These are phyloP conservation scores for Chlamydomonas urium DNA, from an alignment of 139 green algal species.

Conservation along the genomic window DNA sequence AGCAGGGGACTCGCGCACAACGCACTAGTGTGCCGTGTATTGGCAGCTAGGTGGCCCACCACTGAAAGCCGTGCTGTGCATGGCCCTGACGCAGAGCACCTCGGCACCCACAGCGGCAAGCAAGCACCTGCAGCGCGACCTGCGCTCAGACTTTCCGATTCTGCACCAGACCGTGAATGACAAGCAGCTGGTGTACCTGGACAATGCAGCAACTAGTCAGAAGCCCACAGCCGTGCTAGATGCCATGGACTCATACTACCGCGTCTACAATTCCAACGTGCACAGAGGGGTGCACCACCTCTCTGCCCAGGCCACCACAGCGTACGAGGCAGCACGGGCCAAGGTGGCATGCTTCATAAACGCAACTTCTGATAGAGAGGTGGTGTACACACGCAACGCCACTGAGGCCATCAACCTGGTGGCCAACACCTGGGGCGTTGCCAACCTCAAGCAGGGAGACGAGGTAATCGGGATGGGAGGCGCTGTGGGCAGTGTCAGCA, in stretches of 20 bases:
- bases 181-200: slow-evolving; percentile 90
- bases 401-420: slow-evolving; percentile 98
- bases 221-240: slow-evolving; percentile 77
- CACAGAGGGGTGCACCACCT: slow-evolving; percentile 91
- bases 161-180: slow-evolving; percentile 81
- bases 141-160: slow-evolving; percentile 79
- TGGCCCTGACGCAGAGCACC: too few species aligned
- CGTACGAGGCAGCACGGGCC: slow-evolving; percentile 81
- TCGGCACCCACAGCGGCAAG: too few species aligned
- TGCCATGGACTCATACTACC: slow-evolving; percentile 82
- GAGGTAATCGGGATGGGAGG: slow-evolving; percentile 62
- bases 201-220: slow-evolving; percentile 95
- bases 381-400: slow-evolving; percentile 95
- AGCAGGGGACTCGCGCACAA: too few species aligned
- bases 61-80: too few species aligned
- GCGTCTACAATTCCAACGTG: slow-evolving; percentile 91
- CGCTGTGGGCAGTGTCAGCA: neutral
- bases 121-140: neutral
- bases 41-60: too few species aligned
- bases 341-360: slow-evolving; percentile 92
- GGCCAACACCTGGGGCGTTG: slow-evolving; percentile 86
- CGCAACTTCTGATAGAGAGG: slow-evolving; percentile 68
- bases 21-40: too few species aligned
- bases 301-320: slow-evolving; percentile 74
- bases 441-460: slow-evolving; percentile 82